Conservation (phyloP, 768 basidiomycete species). For the Naganishia randhawae region DNA sequence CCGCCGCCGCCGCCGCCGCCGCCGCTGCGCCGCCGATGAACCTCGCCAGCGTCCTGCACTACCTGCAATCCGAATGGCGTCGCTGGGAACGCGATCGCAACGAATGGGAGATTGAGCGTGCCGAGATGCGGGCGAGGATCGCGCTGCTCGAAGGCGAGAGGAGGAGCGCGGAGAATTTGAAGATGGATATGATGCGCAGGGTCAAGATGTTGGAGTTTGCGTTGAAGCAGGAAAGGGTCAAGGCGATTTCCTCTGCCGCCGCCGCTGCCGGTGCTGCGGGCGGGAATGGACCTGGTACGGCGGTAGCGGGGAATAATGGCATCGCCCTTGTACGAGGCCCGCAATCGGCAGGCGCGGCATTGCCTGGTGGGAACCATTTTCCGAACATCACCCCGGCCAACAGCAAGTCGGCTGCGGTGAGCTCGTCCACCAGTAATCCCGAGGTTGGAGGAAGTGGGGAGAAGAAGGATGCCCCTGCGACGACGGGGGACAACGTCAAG, state of each 20-base stretch:
- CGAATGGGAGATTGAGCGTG: constrained; percentile 99
- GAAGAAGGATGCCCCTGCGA: constrained; percentile 1
- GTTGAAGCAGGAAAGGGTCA: constrained; percentile 88
- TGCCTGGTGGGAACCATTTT: constrained; percentile 2
- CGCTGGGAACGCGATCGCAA: constrained; percentile 96
- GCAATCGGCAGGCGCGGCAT: constrained; percentile 5
- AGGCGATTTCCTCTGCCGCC: constrained; percentile 38
- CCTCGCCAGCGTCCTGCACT: constrained; percentile 90
- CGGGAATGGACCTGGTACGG: background rate
- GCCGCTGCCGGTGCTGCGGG: background rate
- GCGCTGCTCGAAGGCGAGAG: constrained; percentile 95
- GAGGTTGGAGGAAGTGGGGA: background rate
- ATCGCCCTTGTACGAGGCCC: background rate
- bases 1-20: constrained; percentile 21
- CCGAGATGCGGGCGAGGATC: constrained; percentile 98
- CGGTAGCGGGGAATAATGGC: background rate
- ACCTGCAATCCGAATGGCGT: constrained; percentile 96
- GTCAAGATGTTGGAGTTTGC: constrained; percentile 99
- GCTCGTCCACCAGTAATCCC: background rate
- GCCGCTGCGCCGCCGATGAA: constrained; percentile 63
- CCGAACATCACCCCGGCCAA: background rate
- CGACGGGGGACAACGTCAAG: background rate
- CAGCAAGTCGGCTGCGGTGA: background rate
- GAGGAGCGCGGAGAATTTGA: constrained; percentile 93
- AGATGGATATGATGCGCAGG: constrained; percentile 88